Evolutionary conservation across 192 early-diverging fungal genomes (phyloP).

Genomic region (Phycomyces nitens): DNA sequence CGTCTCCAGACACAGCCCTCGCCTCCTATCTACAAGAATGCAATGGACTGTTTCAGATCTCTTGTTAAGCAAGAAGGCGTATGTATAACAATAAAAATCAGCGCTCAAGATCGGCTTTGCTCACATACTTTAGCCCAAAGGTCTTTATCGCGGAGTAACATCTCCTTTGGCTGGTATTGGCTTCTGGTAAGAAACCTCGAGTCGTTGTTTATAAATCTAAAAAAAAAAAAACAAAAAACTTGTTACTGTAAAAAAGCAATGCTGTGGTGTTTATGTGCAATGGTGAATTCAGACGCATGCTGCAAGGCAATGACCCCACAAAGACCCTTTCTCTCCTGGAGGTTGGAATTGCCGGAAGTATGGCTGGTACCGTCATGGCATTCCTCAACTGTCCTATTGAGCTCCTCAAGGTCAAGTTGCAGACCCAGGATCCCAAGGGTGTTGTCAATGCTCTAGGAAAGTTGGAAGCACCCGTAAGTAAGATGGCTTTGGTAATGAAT

Average conservation of each 20-base stretch:
- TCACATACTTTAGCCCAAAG: constrained; percentile 39
- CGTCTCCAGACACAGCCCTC: constrained; percentile 63
- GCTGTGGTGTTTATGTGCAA: constrained; percentile 68
- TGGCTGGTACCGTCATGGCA: constrained; percentile 65
- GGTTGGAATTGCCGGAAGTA: constrained; percentile 52
- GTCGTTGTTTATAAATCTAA: constrained; percentile 1
- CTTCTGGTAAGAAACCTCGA: constrained; percentile 48
- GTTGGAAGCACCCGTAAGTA: constrained; percentile 34
- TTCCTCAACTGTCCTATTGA: constrained; percentile 72
- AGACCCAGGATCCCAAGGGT: constrained; percentile 52
- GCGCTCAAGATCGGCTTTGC: background rate
- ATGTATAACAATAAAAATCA: constrained; percentile 28
- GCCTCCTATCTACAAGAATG: constrained; percentile 55
- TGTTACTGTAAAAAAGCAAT: constrained; percentile 43
- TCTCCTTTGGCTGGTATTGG: constrained; percentile 71
- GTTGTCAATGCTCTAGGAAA: constrained; percentile 28
- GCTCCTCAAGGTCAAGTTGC: constrained; percentile 66
- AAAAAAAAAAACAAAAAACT: background rate
- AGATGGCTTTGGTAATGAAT: too few species aligned
- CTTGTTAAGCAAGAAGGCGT: constrained; percentile 58
- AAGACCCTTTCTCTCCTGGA: constrained; percentile 44
- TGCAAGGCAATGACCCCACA: constrained; percentile 44
- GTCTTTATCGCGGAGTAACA: constrained; percentile 67
- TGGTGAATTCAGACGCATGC: constrained; percentile 53
- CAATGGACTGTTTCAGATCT: constrained; percentile 52